Evolutionary conservation across 2,329 filamentous ascomycete genomes (phyloP), one percentile per base, ranked within the genome.

Genomic region (Apiospora phragmitis): DNA sequence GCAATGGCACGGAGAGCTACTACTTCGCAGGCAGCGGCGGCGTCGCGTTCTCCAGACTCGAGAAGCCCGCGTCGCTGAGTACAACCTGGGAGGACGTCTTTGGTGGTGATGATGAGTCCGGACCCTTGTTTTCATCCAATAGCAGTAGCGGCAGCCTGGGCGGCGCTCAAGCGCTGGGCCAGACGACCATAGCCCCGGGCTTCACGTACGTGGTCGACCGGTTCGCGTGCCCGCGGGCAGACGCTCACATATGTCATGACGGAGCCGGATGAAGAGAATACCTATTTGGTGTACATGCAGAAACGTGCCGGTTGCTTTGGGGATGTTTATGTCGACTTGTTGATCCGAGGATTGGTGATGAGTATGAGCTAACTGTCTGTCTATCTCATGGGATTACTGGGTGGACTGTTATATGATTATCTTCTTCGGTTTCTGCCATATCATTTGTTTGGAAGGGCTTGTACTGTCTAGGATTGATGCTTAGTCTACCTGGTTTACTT

Each of bases 221-320:
- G 7, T 88, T 88, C 74, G 76, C 79, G 21, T 91, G 89, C 75
- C 85, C 0, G 86, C 85, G 62, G 87, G 87, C 68, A 86, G 77
- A 82, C 81, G 21, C 78, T 91, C 29, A 81, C 80, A 4, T 88
- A 85, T 75, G 81, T 87, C 80, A 83, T 91, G 75, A 85, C 81
- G 69, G 72, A 71, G 35, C 68, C 71, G 24, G 81, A 83, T 62
- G 80, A 80, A 7, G 87, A 85, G 1, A 81, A 81, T 73, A 88
- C 88, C 38, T 77, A 82, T 67, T 79, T 92, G 68, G 80, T 86
- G 69, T 92, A 86, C 79, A 91, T 92, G 81, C 85, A 92, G 80
- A 88, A 90, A 82, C 74, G 90, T 90, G 74, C 82, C 81, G 11
- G 75, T 76, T 18, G 79, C 81, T 6, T 77, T 83, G 49, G 81